Percentiles rank a stretch among this genome's conserved stretches.
These are phyloP conservation scores for Pythium aristosporum DNA, from an alignment of 352 stramenopile species.

Conservation along the genomic window DNA sequence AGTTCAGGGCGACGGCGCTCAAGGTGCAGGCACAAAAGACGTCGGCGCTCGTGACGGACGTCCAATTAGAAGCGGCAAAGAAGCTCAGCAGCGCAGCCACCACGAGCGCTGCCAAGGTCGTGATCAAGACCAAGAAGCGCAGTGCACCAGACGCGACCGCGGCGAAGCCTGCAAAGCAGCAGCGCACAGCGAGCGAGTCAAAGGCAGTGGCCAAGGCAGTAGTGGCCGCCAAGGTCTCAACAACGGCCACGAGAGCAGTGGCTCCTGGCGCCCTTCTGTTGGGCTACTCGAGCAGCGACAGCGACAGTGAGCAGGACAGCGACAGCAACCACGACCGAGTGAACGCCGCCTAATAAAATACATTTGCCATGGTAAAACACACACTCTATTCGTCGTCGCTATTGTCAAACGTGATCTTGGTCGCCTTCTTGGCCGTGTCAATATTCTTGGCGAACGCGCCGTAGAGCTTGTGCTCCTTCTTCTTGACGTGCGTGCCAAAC, in stretches of 20 bases:
- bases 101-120: slow-evolving; percentile 26
- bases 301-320: not conserved
- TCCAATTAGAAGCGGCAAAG: slow-evolving; percentile 4
- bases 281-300: slow-evolving; percentile 59
- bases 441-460: slow-evolving; percentile 95
- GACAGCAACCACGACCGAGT: not conserved
- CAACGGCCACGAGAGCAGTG: not conserved
- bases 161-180: not conserved
- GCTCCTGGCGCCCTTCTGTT: slow-evolving; percentile 29
- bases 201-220: not conserved
- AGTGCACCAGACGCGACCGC: not conserved
- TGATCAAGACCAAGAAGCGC: slow-evolving; percentile 64
- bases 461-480: slow-evolving; percentile 99
- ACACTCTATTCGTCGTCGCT: slow-evolving; percentile 51
- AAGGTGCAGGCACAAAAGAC: slow-evolving; percentile 55
- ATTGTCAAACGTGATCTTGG: slow-evolving; percentile 96
- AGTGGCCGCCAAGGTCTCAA: not conserved
- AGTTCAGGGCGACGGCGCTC: slow-evolving; percentile 58
- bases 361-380: not conserved
- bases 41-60: slow-evolving; percentile 17
- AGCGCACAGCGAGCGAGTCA: not conserved
- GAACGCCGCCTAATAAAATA: too few relatives aligned
- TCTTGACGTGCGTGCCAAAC: slow-evolving; percentile 99
- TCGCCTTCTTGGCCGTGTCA: slow-evolving; percentile 95
- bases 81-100: slow-evolving; percentile 6